Evolutionary conservation across 192 early-diverging fungal species (phyloP), one percentile per base, ranked within the genome.

Genomic region (Coemansia javaensis): DNA sequence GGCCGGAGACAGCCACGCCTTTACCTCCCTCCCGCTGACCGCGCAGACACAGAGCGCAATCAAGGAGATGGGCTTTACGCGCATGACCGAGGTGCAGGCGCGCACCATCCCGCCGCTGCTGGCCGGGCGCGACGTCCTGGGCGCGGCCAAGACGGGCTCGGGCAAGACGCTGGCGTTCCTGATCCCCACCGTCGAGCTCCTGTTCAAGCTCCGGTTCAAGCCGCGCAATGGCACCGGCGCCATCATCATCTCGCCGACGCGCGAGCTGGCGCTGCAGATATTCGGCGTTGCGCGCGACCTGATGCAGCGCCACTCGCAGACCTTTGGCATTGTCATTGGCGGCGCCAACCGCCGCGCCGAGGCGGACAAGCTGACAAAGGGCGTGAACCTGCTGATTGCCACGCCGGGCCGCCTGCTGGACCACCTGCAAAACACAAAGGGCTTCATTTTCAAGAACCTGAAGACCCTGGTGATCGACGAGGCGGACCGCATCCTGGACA

Each of bases 311-410:
- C 97, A 99, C 63, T 83, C 89, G 42, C 91, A 98, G 61, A 99
- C 97, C 9, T 98, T 93, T 65, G 97, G 97, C 39, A 90, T 99
- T 57, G 88, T 98, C 28, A 98, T 98, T 81, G 97, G 97, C 39
- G 97, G 97, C 28, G 94, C 94, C 12, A 96, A 96, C 70, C 81
- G 94, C 56, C 88, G 88, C 54, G 93, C 92, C 25, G 94, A 99
- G 77, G 91, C 88, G 9, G 90, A 96, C 33, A 96, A 97, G 77
- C 80, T 99, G 33, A 67, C 67, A 35, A 98, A 96, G 75, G 97
- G 97, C 40, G 94, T 98, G 25, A 98, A 99, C 65, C 62, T 99
- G 20, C 49, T 98, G 38, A 87, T 99, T 56, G 92, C 93, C 39
- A 98, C 94, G 20, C 97, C 97, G 1, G 94, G 94, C 34, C 85